Evolutionary conservation across 495 filamentous ascomycete species (phyloP).

Genomic region (Achaetomiella virescens): DNA sequence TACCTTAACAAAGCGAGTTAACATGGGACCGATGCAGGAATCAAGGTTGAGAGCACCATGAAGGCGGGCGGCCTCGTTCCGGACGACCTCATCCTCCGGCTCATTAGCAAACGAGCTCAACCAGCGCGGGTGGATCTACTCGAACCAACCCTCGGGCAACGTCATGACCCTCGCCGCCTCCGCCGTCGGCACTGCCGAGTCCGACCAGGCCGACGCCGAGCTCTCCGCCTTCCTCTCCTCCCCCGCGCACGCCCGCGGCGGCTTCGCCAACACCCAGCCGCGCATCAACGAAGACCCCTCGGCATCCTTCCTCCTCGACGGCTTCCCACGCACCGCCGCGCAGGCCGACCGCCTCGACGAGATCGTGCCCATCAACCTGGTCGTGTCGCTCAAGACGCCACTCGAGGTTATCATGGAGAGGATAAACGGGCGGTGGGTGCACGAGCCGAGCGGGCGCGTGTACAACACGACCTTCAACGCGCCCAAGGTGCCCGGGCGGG

Average conservation of each 20-base stretch:
- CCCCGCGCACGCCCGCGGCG: constrained; percentile 32
- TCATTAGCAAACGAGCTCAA: constrained; percentile 85
- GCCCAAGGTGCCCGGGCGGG: constrained; percentile 70
- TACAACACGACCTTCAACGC: constrained; percentile 93
- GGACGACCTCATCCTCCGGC: constrained; percentile 82
- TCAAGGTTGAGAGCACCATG: constrained; percentile 84
- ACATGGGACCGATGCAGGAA: constrained; percentile 45
- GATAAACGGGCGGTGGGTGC: constrained; percentile 87
- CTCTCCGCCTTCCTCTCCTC: constrained; percentile 36
- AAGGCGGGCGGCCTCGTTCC: constrained; percentile 76
- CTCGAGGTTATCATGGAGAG: constrained; percentile 76
- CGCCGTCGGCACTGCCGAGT: constrained; percentile 18
- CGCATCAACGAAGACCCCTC: constrained; percentile 59
- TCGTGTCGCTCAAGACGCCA: constrained; percentile 62
- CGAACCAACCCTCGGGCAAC: constrained; percentile 26
- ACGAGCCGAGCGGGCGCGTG: constrained; percentile 82
- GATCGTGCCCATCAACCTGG: constrained; percentile 86
- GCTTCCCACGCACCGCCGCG: constrained; percentile 80
- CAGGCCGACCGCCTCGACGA: constrained; percentile 74
- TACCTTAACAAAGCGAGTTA: background rate
- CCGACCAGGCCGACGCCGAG: constrained; percentile 27
- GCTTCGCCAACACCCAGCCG: constrained; percentile 25
- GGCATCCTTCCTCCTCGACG: constrained; percentile 91
- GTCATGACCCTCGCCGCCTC: constrained; percentile 40
- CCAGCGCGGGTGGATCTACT: constrained; percentile 71